Percentiles rank a stretch among this genome's conserved stretches.
These are phyloP conservation scores for Lyophyllum atratum DNA, from an alignment of 768 basidiomycete genomes.

Conservation along the genomic window DNA sequence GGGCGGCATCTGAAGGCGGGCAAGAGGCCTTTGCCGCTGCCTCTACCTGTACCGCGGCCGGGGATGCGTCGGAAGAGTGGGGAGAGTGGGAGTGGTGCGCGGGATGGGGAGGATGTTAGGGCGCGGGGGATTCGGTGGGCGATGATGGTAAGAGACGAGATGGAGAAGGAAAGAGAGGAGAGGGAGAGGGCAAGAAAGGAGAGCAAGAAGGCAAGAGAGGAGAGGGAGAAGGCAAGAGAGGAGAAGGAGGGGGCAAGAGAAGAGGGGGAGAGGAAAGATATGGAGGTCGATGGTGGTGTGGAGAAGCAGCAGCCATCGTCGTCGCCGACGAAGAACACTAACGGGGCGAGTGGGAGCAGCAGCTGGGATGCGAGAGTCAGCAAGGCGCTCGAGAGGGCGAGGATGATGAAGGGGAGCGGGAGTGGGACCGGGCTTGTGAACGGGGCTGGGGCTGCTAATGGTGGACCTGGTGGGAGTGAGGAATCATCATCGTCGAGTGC, in stretches of 20 bases:
- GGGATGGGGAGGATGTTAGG: too few species aligned
- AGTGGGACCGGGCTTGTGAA: too few species aligned
- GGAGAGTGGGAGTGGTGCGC: too few species aligned
- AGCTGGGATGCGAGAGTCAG: conserved; percentile 15
- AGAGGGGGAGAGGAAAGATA: background rate
- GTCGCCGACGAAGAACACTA: background rate
- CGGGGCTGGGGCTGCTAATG: background rate
- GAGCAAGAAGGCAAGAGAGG: too few species aligned
- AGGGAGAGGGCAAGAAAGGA: too few species aligned
- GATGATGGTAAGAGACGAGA: background rate
- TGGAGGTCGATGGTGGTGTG: too few species aligned
- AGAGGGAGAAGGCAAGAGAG: background rate
- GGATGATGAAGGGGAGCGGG: background rate
- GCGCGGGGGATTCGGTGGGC: background rate
- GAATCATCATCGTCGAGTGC: background rate
- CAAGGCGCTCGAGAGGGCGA: conserved; percentile 12
- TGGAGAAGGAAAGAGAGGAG: background rate
- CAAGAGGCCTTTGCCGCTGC: too few species aligned
- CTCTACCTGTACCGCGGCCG: too few species aligned
- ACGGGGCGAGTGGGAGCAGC: background rate
- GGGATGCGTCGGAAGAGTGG: too few species aligned
- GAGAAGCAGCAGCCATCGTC: too few species aligned
- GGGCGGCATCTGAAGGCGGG: too few species aligned
- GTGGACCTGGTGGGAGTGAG: background rate
- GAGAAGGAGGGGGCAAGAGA: background rate